Conservation (phyloP, 495 filamentous ascomycete species). For the Hypoxylon crocopeplum region DNA sequence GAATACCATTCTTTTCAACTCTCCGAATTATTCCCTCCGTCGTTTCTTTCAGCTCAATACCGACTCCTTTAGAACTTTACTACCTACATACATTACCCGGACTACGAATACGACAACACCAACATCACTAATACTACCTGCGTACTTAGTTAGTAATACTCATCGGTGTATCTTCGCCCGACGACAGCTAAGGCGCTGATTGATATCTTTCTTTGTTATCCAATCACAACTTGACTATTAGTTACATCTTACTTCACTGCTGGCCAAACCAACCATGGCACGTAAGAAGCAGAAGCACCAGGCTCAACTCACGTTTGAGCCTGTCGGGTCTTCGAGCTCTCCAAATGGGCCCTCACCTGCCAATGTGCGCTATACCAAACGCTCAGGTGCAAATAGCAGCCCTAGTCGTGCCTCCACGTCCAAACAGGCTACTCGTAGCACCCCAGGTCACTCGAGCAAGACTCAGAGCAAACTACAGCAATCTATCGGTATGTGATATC, state of each 20-base stretch:
- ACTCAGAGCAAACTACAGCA: slow-evolving; percentile 11
- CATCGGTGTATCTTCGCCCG: too few relatives aligned
- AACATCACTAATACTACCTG: too few relatives aligned
- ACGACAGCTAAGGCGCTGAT: too few relatives aligned
- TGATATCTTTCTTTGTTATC: too few relatives aligned
- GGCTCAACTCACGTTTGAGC: slow-evolving; percentile 37
- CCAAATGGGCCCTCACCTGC: slow-evolving; percentile 15
- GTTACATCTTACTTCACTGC: neutral
- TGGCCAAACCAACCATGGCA: slow-evolving; percentile 21
- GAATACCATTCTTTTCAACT: too few relatives aligned
- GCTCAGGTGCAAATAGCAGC: slow-evolving; percentile 7
- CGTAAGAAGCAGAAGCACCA: slow-evolving; percentile 33
- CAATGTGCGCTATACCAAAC: slow-evolving; percentile 26
- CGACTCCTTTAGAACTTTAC: too few relatives aligned
- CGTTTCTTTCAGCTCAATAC: too few relatives aligned
- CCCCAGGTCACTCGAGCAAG: neutral
- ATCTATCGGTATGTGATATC: slow-evolving; percentile 16
- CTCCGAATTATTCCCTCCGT: too few relatives aligned
- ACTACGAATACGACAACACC: too few relatives aligned
- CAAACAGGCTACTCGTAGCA: slow-evolving; percentile 1
- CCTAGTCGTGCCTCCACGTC: slow-evolving; percentile 2
- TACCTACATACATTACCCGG: too few relatives aligned
- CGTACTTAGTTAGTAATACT: too few relatives aligned
- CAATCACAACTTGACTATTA: too few relatives aligned
- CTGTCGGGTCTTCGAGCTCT: slow-evolving; percentile 10